phyloP scores from a whole-genome alignment of 768 basidiomycete species.

The Terana coerulea region DNA sequence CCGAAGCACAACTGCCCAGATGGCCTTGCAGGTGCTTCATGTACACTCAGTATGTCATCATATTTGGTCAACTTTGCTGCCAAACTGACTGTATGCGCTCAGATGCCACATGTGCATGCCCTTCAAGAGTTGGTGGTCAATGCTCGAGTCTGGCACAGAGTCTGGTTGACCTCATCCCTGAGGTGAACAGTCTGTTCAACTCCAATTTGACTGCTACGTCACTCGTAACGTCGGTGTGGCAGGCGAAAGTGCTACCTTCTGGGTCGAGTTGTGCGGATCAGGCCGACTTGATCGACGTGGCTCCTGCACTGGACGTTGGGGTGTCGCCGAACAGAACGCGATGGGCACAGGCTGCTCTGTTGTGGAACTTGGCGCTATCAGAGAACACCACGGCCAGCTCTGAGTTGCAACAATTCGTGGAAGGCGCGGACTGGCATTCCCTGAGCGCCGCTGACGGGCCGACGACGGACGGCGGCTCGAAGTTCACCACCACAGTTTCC shows the following conservation, averaged over 20 bases:
- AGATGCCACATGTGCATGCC: conserved; percentile 66
- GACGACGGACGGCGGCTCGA: conserved; percentile 21
- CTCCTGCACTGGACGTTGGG: conserved; percentile 36
- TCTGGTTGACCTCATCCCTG: conserved; percentile 46
- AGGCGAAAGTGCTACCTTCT: conserved; percentile 41
- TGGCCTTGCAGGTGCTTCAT: conserved; percentile 45
- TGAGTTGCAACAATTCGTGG: conserved; percentile 44
- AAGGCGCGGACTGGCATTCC: conserved; percentile 44
- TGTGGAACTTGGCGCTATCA: conserved; percentile 57
- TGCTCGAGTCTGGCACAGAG: conserved; percentile 54
- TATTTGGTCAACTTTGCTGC: background rate
- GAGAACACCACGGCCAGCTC: conserved; percentile 38
- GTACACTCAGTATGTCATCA: conserved; percentile 48
- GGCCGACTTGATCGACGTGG: conserved; percentile 51
- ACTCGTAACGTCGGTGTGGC: conserved; percentile 50
- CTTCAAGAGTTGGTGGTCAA: conserved; percentile 36
- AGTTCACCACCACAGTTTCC: conserved; percentile 40
- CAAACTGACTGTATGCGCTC: conserved; percentile 6
- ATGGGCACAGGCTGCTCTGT: conserved; percentile 56
- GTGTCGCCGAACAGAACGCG: conserved; percentile 45
- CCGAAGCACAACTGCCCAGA: conserved; percentile 33
- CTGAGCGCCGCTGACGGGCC: conserved; percentile 40
- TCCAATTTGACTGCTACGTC: conserved; percentile 40
- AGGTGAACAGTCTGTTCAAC: conserved; percentile 43
- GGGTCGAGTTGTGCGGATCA: conserved; percentile 49